These are phyloP conservation scores for Aciculosporium take DNA, from an alignment of 2,329 filamentous ascomycete genomes.

Conservation along the genomic window DNA sequence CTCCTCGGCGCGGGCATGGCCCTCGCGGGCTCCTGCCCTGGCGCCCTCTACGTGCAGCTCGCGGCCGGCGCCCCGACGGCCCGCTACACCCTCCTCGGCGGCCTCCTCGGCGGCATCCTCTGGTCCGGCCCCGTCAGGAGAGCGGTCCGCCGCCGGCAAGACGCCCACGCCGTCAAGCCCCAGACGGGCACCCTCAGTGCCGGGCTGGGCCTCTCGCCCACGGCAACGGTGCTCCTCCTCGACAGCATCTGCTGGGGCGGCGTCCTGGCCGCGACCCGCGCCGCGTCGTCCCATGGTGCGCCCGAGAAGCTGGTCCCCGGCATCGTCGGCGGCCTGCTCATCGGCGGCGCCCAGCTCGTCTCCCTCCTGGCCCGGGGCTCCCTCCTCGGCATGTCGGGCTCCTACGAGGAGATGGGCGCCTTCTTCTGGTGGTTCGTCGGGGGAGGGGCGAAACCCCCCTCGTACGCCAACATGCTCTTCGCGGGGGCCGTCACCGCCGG, in stretches of 20 bases:
- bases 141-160: conserved; percentile 16
- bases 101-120: conserved; percentile 38
- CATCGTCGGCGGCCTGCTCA: conserved; percentile 42
- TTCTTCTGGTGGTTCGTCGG: conserved; percentile 32
- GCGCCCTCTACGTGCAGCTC: conserved; percentile 48
- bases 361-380: conserved; percentile 38
- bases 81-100: conserved; percentile 38
- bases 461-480: conserved; percentile 34
- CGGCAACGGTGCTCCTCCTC: conserved; percentile 25
- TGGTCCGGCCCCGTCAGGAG: conserved; percentile 32
- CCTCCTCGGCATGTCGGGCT: conserved; percentile 45
- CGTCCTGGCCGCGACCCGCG: conserved; percentile 26
- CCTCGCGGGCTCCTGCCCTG: conserved; percentile 49
- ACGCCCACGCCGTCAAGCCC: conserved; percentile 13
- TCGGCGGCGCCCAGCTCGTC: conserved; percentile 42
- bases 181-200: conserved; percentile 23
- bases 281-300: too few relatives aligned
- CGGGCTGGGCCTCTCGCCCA: conserved; percentile 24
- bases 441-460: conserved; percentile 17
- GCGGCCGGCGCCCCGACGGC: conserved; percentile 38
- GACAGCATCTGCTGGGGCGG: conserved; percentile 26
- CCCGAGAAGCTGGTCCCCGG: conserved; percentile 24
- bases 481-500: conserved; percentile 35
- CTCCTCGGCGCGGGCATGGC: conserved; percentile 54
- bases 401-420: conserved; percentile 46